Evolutionary conservation across 2,329 filamentous ascomycete genomes (phyloP), one percentile per base, ranked within the genome.

Genomic region (Camptophora hylomeconis): DNA sequence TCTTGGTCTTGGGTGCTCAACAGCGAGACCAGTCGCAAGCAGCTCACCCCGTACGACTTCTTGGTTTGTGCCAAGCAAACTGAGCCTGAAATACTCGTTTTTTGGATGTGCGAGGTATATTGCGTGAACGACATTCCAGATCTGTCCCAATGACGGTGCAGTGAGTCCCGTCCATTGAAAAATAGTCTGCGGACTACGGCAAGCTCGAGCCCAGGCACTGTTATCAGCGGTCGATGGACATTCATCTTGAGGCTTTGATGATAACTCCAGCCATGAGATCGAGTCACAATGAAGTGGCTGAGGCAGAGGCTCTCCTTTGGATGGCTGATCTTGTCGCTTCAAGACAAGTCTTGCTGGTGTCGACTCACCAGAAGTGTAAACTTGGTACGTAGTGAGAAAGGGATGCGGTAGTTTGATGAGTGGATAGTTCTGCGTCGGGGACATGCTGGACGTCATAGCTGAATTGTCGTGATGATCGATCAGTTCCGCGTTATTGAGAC

Each of bases 331-430:
- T 19, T 58, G 50, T 2, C 59, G 33, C n/a, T 30, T 42, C 36
- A 62, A 42, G 24, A 42, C 44, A 11, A 47, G 42, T 22, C 42
- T 46, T 9, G 41, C 33, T 5, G 49, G 47, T 9, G 39, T 41
- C 10, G 47, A 45, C 7, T 47, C 41, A 7, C 40, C 37, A 20
- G 50, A 36, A n/a, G n/a, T n/a, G n/a, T n/a, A n/a, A n/a, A n/a
- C n/a, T n/a, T 45, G 42, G 38, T 61, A 63, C 33, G 52, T 43
- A 3, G 59, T 62, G 20, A 63, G 48, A 27, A 56, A 64, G 4
- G 60, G 60, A 31, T 63, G 57, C 11, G 60, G 60, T 16, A 63
- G 52, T 7, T n/a, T n/a, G n/a, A n/a, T n/a, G n/a, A n/a, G n/a
- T n/a, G n/a, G n/a, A n/a, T n/a, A n/a, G n/a, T n/a, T n/a, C n/a